phyloP scores from a whole-genome alignment of 768 basidiomycete genomes.

The Boletus speciosus region DNA sequence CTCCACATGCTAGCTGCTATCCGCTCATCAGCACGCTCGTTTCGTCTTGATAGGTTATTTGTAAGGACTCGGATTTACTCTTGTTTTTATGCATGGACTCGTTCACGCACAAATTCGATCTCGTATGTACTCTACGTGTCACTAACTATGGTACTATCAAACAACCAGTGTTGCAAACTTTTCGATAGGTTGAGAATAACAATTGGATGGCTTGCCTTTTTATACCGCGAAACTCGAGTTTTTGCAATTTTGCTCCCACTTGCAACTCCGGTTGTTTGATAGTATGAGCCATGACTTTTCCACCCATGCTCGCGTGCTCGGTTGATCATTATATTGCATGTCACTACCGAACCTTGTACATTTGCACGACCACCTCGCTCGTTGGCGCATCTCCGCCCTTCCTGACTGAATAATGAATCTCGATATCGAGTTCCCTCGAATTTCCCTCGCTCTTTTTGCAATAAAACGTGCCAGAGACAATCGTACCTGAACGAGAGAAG shows the following conservation, averaged over 20 bases:
- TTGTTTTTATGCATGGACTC: neutral
- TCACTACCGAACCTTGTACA: constrained; percentile 69
- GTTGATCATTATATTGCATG: neutral
- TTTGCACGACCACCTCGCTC: constrained; percentile 60
- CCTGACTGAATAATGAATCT: constrained; percentile 72
- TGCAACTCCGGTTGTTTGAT: too few species aligned
- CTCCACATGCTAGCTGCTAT: neutral
- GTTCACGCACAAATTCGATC: neutral
- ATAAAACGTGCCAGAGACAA: constrained; percentile 76
- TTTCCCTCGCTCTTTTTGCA: constrained; percentile 79
- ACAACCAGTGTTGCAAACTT: too few species aligned
- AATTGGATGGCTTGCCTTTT: too few species aligned
- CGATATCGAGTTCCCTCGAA: constrained; percentile 85
- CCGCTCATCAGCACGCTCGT: neutral
- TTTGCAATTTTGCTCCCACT: too few species aligned
- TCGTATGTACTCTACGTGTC: constrained; percentile 9
- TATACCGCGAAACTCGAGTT: too few species aligned
- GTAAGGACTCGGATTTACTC: neutral
- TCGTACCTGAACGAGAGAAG: constrained; percentile 48
- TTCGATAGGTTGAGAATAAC: too few species aligned
- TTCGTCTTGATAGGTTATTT: neutral
- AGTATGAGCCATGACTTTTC: neutral
- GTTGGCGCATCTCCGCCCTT: constrained; percentile 34
- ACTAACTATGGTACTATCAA: neutral
- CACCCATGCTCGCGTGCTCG: neutral